Evolutionary conservation across 805 yeast genomes (phyloP).

Genomic region (Schwanniomyces polymorphus): DNA sequence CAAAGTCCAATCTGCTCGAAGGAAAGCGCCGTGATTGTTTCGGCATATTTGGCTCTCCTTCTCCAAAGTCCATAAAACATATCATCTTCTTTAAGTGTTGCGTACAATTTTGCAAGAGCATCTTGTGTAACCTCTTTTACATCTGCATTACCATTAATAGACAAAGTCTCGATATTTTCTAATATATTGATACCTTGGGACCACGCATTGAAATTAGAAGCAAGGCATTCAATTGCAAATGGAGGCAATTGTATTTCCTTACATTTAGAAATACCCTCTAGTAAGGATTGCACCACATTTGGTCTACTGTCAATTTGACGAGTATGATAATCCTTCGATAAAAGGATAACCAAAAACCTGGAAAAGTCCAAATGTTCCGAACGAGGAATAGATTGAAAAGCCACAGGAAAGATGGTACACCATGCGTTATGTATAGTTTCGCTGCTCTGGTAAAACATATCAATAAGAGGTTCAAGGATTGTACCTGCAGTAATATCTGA

Average conservation of each 20-base stretch:
- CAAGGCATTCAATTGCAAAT: constrained; percentile 84
- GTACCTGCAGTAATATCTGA: constrained; percentile 51
- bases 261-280: constrained; percentile 81
- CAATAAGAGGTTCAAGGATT: constrained; percentile 69
- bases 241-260: constrained; percentile 85
- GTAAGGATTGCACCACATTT: constrained; percentile 79
- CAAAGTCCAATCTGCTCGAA: constrained; percentile 94
- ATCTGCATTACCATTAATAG: constrained; percentile 65
- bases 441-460: constrained; percentile 78
- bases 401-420: constrained; percentile 80
- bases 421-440: constrained; percentile 81
- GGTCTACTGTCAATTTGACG: constrained; percentile 85
- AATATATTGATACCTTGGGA: constrained; percentile 81
- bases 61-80: constrained; percentile 99
- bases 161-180: constrained; percentile 62
- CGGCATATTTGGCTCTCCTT: constrained; percentile 89
- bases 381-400: constrained; percentile 69
- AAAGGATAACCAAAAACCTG: constrained; percentile 71
- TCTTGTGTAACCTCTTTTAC: constrained; percentile 86
- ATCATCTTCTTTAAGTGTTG: constrained; percentile 88
- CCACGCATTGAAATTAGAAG: constrained; percentile 88
- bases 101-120: constrained; percentile 86
- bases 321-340: constrained; percentile 91
- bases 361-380: constrained; percentile 83
- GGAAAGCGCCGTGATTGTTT: constrained; percentile 89